Base-by-base conservation (phyloP, 352 stramenopile genomes). In the Globisporangium ultimum region DNA sequence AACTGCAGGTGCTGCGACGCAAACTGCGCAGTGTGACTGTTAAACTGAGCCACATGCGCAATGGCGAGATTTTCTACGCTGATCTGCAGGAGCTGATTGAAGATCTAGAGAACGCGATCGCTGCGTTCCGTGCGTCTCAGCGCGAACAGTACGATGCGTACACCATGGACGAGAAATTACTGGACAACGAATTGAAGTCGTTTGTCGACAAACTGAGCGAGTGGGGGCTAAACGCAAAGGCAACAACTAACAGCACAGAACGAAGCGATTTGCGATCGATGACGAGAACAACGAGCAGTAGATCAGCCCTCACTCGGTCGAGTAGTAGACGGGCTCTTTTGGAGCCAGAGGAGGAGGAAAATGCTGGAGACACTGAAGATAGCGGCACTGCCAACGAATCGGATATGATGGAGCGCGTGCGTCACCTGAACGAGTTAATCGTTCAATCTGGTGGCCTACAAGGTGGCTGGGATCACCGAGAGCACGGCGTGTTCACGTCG, bases 71-170 rank as follows among this genome's bases (percentile, higher is more conserved):
- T 20, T 84, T 78, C 58, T 74, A 72, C 10, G 50, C 66, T 0
- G 69, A 88, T 28, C 72, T 89, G 5, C 78, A 88, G 28, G 66
- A 74, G 17, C 60, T 65, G 0, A 87, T 91, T 54, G 68, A 87
- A 48, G 66, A 48, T 14, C 71, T 89, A 53, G 81, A 91, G 62
- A 24, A 59, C 13, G 68, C 57, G 5, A 43, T 91, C 7, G 59
- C 60, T 3, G 59, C 43, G 22, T 88, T 91, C 53, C 71, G 64
- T 2, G 10, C 61, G 2, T 15, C 52, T 0, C 76, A 88, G 59
- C 55, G 72, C 3, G 57, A 75, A 14, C 61, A 63, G 7, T 80
- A 80, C 48, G 77, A 91, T 24, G 56, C 53, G 1, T 80, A 78
- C 48, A 55, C 76, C 0, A 32, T 79, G n/a, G 73, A 88, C 48